Evolutionary conservation across 2,329 filamentous ascomycete genomes (phyloP), one percentile per base, ranked within the genome.

Genomic region (Aspergillus chevalieri): DNA sequence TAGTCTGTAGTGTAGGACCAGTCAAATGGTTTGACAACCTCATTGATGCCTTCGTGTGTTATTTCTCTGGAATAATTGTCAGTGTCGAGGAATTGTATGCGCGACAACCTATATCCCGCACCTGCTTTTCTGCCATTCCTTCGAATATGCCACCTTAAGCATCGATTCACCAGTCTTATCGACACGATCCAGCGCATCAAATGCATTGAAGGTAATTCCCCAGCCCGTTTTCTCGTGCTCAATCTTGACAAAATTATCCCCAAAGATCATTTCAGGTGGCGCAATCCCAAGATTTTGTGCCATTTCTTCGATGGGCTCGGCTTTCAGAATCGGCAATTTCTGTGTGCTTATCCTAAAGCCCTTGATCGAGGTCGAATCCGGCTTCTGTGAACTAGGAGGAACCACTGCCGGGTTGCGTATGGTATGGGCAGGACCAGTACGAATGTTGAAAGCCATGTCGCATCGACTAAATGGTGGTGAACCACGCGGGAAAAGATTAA

Each of bases 211-310:
- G 47, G 79, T 74, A 54, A 97, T 76, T 42, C 76, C 75, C 89
- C 90, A 98, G 42, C 83, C 82, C n/a, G 80, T 83, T 17, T 80
- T 78, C n/a, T 74, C 54, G 72, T 97, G 89, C 47, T 83, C 77
- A 52, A 98, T 78, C 6, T 81, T 74, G 38, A 95, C 84, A 50
- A 86, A 75, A 69, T 98, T 98, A 75, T 98, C 91, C 53, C 93
- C 93, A 66, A 98, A 98, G 57, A 98, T 98, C 93, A 98, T 98
- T 74, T 98, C 93, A 7, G 93, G 93, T 38, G 92, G 83, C 15
- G 92, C 84, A 65, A 98, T 96, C 26, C 85, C 84, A 47, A 98
- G 79, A 54, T 81, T 82, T 50, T 78, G 77, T 38, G 85, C 84
- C 82, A 98, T 88, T 34, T 81, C 82, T 65, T 95, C 90, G 65